phyloP scores from a whole-genome alignment of 805 yeast species.

The Brettanomyces bruxellensis region DNA sequence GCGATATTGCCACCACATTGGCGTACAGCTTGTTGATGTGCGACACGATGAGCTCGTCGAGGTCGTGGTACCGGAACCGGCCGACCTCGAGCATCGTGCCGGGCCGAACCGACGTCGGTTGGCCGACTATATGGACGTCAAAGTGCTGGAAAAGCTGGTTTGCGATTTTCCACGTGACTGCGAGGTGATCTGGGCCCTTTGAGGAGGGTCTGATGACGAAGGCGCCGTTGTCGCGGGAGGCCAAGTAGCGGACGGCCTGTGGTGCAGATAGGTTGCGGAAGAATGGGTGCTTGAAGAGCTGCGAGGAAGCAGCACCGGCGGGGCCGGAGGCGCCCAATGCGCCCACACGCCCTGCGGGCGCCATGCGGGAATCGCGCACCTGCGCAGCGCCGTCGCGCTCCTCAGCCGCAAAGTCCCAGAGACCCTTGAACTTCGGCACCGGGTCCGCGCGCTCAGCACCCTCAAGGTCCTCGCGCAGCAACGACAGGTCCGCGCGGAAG shows the following conservation, averaged over 20 bases:
- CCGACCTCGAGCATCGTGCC: constrained; percentile 46
- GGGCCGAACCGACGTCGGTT: constrained; percentile 47
- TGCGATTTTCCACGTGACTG: constrained; percentile 94
- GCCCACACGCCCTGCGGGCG: constrained; percentile 43
- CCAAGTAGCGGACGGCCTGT: constrained; percentile 91
- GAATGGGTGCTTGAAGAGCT: constrained; percentile 85
- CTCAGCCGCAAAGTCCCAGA: constrained; percentile 80
- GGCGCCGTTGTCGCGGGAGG: constrained; percentile 84
- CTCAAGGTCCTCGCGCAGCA: constrained; percentile 57
- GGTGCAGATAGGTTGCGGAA: constrained; percentile 73
- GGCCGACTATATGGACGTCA: constrained; percentile 66
- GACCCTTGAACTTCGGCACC: constrained; percentile 40
- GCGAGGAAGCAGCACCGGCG: constrained; percentile 30
- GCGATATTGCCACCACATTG: constrained; percentile 74
- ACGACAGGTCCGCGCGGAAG: constrained; percentile 65
- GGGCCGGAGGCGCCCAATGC: background rate
- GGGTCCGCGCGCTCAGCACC: constrained; percentile 39
- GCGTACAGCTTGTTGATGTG: constrained; percentile 79
- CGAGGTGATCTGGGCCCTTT: constrained; percentile 77
- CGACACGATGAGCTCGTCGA: constrained; percentile 86
- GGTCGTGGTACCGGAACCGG: constrained; percentile 59
- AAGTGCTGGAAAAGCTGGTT: constrained; percentile 87
- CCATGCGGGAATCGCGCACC: constrained; percentile 34
- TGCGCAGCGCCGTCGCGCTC: constrained; percentile 52
- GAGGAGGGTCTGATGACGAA: constrained; percentile 93